These are phyloP conservation scores for Blastobotrys petasosporus DNA, from an alignment of 1,139 yeast genomes.

Conservation along the genomic window DNA sequence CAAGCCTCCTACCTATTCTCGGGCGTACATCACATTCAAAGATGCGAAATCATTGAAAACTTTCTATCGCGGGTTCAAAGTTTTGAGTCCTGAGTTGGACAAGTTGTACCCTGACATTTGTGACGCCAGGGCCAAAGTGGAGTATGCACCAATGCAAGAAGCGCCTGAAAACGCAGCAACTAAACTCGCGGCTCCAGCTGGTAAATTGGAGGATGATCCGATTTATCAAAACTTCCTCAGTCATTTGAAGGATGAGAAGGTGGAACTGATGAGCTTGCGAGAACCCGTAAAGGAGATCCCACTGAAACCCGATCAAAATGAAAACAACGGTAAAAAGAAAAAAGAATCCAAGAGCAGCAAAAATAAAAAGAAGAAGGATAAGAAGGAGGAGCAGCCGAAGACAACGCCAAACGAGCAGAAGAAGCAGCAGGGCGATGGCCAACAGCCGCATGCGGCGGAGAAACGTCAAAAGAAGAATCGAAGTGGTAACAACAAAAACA, in stretches of 20 bases:
- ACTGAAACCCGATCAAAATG: background rate
- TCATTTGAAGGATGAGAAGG: conserved; percentile 6
- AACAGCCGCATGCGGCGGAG: conserved; percentile 17
- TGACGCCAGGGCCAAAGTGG: conserved; percentile 15
- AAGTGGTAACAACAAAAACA: no score
- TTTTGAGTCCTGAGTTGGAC: conserved; percentile 9
- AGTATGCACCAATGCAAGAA: conserved; percentile 26
- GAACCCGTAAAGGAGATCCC: background rate
- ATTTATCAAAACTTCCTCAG: conserved; percentile 18
- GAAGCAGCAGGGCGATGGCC: background rate
- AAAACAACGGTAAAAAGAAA: background rate
- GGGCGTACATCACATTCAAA: conserved; percentile 22
- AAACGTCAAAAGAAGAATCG: conserved; percentile 2
- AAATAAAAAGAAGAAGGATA: background rate
- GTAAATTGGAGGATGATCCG: conserved; percentile 20
- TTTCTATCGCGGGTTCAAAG: conserved; percentile 19
- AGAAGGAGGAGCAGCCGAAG: conserved; percentile 4
- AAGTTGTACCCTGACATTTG: conserved; percentile 11
- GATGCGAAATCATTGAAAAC: conserved; percentile 11
- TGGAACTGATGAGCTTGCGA: background rate
- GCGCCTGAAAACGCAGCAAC: conserved; percentile 12
- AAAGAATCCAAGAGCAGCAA: background rate
- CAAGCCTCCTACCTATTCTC: conserved; percentile 17
- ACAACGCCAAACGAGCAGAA: conserved; percentile 10
- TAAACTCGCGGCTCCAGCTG: conserved; percentile 15